Base-by-base conservation (phyloP, 2,329 filamentous ascomycete species). In the Colletotrichum paranaense region DNA sequence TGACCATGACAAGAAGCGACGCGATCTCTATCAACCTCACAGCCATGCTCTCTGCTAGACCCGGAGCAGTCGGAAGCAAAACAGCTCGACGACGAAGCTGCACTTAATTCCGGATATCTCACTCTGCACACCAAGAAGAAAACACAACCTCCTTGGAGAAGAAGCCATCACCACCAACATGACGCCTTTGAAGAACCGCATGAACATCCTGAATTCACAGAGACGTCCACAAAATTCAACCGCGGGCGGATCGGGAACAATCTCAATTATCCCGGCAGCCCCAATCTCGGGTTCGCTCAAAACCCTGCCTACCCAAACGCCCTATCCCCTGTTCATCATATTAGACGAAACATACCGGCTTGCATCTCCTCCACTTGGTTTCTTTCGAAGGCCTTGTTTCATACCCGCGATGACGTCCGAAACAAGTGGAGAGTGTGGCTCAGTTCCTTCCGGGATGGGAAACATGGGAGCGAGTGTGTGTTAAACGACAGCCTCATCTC, bases 401-500 rank as follows among this genome's bases (percentile, higher is more conserved):
- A 49, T n/a, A 8, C 9, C 19, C 5, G 42, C 42, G 19, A 49
- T 49, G 42, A 49, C 42, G 19, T n/a, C 19, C 6, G 42, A 11
- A n/a, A 49, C 19, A n/a, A n/a, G 42, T 49, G 42, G 42, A 49
- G 8, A 19, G 42, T 1, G 16, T 49, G 42, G 42, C 16, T 49
- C 42, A 49, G 7, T 8, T 49, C 12, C 42, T 49, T 53, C 19
- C 28, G 19, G 59, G 59, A 49, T 49, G 35, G 5, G 16, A 38
- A 38, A 5, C 5, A 38, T 6, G 5, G 12, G 38, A 16, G 38
- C 38, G 14, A 19, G 38, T 42, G 38, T 42, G 14, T 42, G 16
- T 7, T n/a, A 63, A 53, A 52, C 32, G 60, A 63, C 16, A 52
- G 60, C n/a, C 19, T 63, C 42, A 53, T 35, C 60, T 63, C 42